phyloP scores from a whole-genome alignment of 2,329 filamentous ascomycete genomes.

The Cytospora chrysosperma region DNA sequence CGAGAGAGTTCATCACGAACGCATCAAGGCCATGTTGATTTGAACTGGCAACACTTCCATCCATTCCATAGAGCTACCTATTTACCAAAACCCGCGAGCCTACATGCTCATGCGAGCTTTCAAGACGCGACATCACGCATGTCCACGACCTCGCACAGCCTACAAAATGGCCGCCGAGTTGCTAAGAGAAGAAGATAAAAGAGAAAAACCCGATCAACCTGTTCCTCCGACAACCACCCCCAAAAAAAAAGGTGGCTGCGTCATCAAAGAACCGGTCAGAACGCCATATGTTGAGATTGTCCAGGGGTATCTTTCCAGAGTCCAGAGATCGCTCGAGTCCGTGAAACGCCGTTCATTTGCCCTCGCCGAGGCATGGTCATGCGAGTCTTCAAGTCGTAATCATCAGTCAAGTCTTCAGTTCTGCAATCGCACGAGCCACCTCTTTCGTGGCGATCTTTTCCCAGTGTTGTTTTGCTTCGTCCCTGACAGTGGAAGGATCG shows the following conservation, averaged over 20 bases:
- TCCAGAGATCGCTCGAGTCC: slow-evolving; percentile 26
- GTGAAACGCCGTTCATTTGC: slow-evolving; percentile 25
- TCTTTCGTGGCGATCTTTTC: slow-evolving; percentile 76
- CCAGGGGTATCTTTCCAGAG: slow-evolving; percentile 30
- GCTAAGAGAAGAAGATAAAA: slow-evolving; percentile 11
- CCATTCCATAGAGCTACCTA: slow-evolving; percentile 18
- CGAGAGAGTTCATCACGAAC: not conserved
- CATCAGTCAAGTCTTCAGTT: slow-evolving; percentile 50
- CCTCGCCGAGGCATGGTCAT: slow-evolving; percentile 21
- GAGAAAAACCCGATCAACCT: slow-evolving; percentile 3
- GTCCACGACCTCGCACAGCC: not conserved
- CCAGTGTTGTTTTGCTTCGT: slow-evolving; percentile 66
- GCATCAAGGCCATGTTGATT: not conserved
- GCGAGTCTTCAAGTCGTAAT: slow-evolving; percentile 28
- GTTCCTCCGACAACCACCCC: slow-evolving; percentile 13
- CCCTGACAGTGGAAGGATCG: slow-evolving; percentile 57
- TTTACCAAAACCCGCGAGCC: slow-evolving; percentile 13
- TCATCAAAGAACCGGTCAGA: slow-evolving; percentile 10
- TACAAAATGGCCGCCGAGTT: slow-evolving; percentile 6
- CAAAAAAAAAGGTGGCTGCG: slow-evolving; percentile 12
- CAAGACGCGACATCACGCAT: slow-evolving; percentile 10
- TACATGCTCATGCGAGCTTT: slow-evolving; percentile 15
- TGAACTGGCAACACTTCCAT: slow-evolving; percentile 8
- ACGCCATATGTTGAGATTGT: slow-evolving; percentile 20
- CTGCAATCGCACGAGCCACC: slow-evolving; percentile 71